A percentile compares a stretch with the other conserved stretches of the same genome.
phyloP scores from a whole-genome alignment of 768 basidiomycete genomes.

The Boletus tylopilopsis region DNA sequence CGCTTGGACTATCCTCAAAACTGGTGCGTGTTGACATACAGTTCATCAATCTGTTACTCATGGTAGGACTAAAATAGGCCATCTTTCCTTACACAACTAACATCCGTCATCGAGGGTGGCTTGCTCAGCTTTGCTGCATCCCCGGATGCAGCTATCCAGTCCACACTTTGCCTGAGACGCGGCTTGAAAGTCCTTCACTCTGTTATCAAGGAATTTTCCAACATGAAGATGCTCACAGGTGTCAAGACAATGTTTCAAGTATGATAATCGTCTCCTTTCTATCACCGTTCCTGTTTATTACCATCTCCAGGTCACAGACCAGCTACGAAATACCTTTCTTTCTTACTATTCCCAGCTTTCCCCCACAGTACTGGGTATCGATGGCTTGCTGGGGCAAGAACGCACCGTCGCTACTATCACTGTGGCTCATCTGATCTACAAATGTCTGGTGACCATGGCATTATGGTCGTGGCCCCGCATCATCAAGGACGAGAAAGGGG shows the following conservation, averaged over 20 bases:
- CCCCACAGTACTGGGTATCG: conserved; percentile 32
- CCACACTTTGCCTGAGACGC: conserved; percentile 53
- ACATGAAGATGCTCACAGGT: conserved; percentile 67
- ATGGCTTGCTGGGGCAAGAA: conserved; percentile 33
- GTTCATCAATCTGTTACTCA: background rate
- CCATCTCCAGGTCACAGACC: conserved; percentile 20
- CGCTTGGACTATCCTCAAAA: conserved; percentile 69
- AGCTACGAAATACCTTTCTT: conserved; percentile 51
- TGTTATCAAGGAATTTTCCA: conserved; percentile 66
- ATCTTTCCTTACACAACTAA: conserved; percentile 36
- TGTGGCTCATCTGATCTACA: conserved; percentile 68
- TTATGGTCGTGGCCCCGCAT: conserved; percentile 66
- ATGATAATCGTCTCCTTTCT: conserved; percentile 14
- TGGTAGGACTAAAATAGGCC: conserved; percentile 14
- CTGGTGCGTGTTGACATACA: conserved; percentile 47
- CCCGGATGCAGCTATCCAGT: conserved; percentile 38
- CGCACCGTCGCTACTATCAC: conserved; percentile 44
- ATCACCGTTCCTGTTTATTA: background rate
- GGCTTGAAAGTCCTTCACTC: conserved; percentile 61
- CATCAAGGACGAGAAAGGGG: conserved; percentile 41
- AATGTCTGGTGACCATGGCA: conserved; percentile 67
- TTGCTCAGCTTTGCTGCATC: conserved; percentile 48
- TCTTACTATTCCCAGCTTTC: conserved; percentile 56
- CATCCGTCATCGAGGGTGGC: conserved; percentile 50
- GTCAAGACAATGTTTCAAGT: conserved; percentile 65